Percentiles rank a stretch among this genome's conserved stretches.
These are phyloP conservation scores for Austroboletus novae-zelandiae DNA, from an alignment of 1,284 basidiomycete genomes.

Conservation along the genomic window DNA sequence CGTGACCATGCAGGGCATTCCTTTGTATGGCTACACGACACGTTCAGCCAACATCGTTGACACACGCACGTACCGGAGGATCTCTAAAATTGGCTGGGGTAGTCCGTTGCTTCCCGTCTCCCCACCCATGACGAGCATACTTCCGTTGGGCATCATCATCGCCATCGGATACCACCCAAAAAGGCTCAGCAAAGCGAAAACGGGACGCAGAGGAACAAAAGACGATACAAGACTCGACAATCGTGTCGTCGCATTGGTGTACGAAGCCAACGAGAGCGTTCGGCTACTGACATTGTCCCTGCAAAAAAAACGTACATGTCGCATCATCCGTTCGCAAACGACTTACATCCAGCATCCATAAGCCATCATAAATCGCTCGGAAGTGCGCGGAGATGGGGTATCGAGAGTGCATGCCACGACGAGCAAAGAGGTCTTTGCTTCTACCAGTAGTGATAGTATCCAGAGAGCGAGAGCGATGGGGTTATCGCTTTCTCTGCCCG, in stretches of 20 bases:
- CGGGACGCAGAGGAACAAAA: slow-evolving; percentile 52
- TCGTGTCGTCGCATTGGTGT: slow-evolving; percentile 54
- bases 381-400: slow-evolving; percentile 35
- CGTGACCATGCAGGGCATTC: slow-evolving; percentile 70
- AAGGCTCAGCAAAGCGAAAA: too few species aligned
- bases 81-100: slow-evolving; percentile 64
- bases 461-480: slow-evolving; percentile 12
- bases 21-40: slow-evolving; percentile 71
- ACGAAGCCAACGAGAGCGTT: slow-evolving; percentile 48
- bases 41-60: too few species aligned
- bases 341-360: slow-evolving; percentile 62
- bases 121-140: slow-evolving; percentile 69
- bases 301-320: background rate
- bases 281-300: slow-evolving; percentile 54
- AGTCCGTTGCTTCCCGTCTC: slow-evolving; percentile 67
- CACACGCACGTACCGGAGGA: slow-evolving; percentile 49
- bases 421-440: background rate
- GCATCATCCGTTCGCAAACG: background rate
- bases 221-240: slow-evolving; percentile 58
- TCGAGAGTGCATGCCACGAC: slow-evolving; percentile 1
- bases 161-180: slow-evolving; percentile 76
- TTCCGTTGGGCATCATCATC: slow-evolving; percentile 66
- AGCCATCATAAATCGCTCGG: slow-evolving; percentile 56
- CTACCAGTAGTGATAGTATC: background rate
- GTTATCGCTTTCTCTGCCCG: too few species aligned